These are phyloP conservation scores for Boletus tomentosulus DNA, from an alignment of 768 basidiomycete genomes.

Conservation along the genomic window DNA sequence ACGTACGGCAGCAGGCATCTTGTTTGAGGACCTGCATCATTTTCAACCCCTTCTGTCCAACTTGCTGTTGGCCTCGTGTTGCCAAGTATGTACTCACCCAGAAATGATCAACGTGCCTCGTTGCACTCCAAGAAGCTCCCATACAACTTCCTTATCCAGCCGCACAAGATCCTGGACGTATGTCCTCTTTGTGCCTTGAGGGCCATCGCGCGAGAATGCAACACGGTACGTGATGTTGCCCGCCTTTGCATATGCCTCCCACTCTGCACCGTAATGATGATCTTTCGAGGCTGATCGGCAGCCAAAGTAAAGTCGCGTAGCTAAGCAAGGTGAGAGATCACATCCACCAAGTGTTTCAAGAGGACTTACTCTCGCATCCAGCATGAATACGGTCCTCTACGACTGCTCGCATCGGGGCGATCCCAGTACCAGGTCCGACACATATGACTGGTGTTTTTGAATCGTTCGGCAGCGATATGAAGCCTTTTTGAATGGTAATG, in stretches of 20 bases:
- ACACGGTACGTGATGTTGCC: slow-evolving; percentile 57
- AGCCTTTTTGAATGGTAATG: slow-evolving; percentile 61
- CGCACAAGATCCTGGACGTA: slow-evolving; percentile 88
- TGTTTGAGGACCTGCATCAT: slow-evolving; percentile 76
- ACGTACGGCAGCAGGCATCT: slow-evolving; percentile 90
- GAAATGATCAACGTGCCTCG: slow-evolving; percentile 81
- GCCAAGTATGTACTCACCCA: slow-evolving; percentile 59
- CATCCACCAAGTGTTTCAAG: neutral
- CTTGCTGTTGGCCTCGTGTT: neutral
- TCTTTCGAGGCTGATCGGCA: slow-evolving; percentile 76
- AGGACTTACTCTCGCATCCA: slow-evolving; percentile 48
- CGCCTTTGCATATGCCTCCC: slow-evolving; percentile 43
- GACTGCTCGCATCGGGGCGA: slow-evolving; percentile 88
- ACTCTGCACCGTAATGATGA: slow-evolving; percentile 74
- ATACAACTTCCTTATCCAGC: slow-evolving; percentile 59
- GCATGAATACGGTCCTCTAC: slow-evolving; percentile 68
- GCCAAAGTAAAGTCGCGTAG: slow-evolving; percentile 86
- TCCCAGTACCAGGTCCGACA: slow-evolving; percentile 91
- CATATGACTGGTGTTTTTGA: slow-evolving; percentile 71
- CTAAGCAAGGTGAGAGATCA: slow-evolving; percentile 32
- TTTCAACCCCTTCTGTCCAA: slow-evolving; percentile 2
- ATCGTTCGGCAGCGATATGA: slow-evolving; percentile 54
- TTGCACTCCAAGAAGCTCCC: slow-evolving; percentile 54
- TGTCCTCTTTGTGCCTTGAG: slow-evolving; percentile 58
- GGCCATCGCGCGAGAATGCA: slow-evolving; percentile 81